A percentile compares a stretch with the other conserved stretches of the same genome.
These are phyloP conservation scores for Kodamaea sp. DNA, from an alignment of 1,139 yeast species.

Conservation along the genomic window DNA sequence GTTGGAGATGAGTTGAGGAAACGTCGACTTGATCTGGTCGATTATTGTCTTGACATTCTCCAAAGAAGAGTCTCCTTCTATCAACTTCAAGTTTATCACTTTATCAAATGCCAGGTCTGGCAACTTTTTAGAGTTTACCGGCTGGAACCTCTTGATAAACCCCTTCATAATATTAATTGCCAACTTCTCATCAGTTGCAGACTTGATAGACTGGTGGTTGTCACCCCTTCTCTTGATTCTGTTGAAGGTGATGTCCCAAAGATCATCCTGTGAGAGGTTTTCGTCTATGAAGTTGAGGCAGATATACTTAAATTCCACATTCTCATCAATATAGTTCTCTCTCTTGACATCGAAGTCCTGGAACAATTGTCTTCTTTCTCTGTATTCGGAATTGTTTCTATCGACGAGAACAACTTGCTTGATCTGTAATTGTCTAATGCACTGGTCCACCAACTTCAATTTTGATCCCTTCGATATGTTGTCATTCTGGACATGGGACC, in stretches of 20 bases:
- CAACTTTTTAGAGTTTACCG: constrained; percentile 39
- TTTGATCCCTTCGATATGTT: constrained; percentile 56
- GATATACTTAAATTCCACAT: constrained; percentile 47
- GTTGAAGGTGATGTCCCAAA: constrained; percentile 55
- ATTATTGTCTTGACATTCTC: constrained; percentile 52
- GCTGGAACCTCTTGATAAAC: constrained; percentile 69
- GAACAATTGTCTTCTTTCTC: constrained; percentile 71
- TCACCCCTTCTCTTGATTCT: constrained; percentile 77
- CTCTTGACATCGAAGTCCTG: constrained; percentile 48
- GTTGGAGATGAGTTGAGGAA: constrained; percentile 45
- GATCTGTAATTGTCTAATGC: constrained; percentile 31
- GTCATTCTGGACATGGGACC: constrained; percentile 89
- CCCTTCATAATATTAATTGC: constrained; percentile 69
- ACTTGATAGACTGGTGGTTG: constrained; percentile 84
- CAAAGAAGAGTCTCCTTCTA: constrained; percentile 47
- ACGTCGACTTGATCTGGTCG: constrained; percentile 33
- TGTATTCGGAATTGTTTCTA: constrained; percentile 73
- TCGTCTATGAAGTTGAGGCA: constrained; percentile 68
- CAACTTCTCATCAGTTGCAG: constrained; percentile 40
- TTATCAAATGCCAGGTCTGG: constrained; percentile 75
- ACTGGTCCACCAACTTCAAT: constrained; percentile 51
- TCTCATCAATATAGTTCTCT: constrained; percentile 35
- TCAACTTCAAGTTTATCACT: constrained; percentile 45
- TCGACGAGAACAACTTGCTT: constrained; percentile 68
- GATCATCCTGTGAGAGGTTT: constrained; percentile 20